Conservation (phyloP, 192 early-diverging fungal genomes). For the Gigaspora rosea region DNA sequence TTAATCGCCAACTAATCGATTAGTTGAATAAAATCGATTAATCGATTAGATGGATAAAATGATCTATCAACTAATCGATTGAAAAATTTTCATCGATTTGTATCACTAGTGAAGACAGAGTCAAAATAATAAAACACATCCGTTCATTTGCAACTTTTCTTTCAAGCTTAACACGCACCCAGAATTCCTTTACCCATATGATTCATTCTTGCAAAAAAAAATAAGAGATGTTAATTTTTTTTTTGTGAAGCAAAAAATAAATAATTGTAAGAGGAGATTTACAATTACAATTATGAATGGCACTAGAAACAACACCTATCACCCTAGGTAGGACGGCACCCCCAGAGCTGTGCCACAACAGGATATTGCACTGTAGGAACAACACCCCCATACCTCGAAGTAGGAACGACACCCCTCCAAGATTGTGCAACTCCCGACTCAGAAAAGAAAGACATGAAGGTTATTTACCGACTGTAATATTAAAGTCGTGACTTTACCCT, state of each 20-base stretch:
- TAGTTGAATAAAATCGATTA: too few species aligned
- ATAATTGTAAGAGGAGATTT: neutral
- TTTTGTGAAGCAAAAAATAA: neutral
- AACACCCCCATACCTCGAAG: neutral
- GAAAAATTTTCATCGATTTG: too few species aligned
- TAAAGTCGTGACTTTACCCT: neutral
- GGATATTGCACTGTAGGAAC: neutral
- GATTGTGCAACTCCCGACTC: neutral
- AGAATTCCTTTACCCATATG: neutral
- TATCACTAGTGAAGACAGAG: neutral
- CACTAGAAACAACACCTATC: neutral
- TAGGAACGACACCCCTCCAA: conserved; percentile 18
- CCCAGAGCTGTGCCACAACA: neutral
- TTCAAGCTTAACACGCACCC: neutral
- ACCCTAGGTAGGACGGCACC: neutral
- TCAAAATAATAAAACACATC: neutral
- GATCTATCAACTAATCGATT: too few species aligned
- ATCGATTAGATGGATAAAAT: too few species aligned
- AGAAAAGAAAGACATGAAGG: neutral
- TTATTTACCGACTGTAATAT: neutral
- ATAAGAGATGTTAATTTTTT: neutral
- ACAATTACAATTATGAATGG: neutral
- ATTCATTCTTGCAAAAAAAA: conserved; percentile 10
- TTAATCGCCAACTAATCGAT: too few species aligned
- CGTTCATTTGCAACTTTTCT: neutral